phyloP scores from a whole-genome alignment of 2,329 filamentous ascomycete species.

The Colletotrichum magnum region DNA sequence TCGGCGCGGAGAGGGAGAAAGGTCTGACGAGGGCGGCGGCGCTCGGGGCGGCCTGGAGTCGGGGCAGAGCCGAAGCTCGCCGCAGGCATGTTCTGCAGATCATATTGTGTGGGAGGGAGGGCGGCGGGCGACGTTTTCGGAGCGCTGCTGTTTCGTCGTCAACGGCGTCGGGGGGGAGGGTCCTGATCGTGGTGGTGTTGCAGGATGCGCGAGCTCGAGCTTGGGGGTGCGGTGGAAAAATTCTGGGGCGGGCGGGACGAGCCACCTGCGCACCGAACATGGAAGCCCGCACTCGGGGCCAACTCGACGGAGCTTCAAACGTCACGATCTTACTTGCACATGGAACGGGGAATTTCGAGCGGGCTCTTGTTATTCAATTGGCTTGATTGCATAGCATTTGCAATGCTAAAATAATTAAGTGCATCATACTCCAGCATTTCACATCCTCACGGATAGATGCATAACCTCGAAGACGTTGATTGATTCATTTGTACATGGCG shows the following conservation, averaged over 20 bases:
- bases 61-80: conserved; percentile 54
- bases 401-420: background rate
- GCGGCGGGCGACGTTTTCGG: background rate
- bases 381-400: background rate
- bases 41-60: conserved; percentile 42
- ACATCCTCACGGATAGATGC: conserved; percentile 20
- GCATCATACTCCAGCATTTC: background rate
- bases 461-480: conserved; percentile 36
- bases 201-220: conserved; percentile 34
- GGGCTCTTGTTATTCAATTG: background rate
- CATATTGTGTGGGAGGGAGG: conserved; percentile 51
- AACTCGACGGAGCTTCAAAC: conserved; percentile 5
- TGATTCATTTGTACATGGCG: conserved; percentile 41
- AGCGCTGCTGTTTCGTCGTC: conserved; percentile 11
- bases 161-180: conserved; percentile 2
- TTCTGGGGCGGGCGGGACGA: conserved; percentile 42
- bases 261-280: conserved; percentile 34
- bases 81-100: conserved; percentile 66
- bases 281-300: conserved; percentile 3
- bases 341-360: background rate
- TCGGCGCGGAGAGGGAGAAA: conserved; percentile 56
- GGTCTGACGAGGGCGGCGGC: conserved; percentile 47
- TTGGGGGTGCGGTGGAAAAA: conserved; percentile 38
- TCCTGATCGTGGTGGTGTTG: conserved; percentile 27
- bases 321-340: background rate